Evolutionary conservation across 768 basidiomycete genomes (phyloP), one percentile per base, ranked within the genome.

Genomic region (Antrodiella citrinella): DNA sequence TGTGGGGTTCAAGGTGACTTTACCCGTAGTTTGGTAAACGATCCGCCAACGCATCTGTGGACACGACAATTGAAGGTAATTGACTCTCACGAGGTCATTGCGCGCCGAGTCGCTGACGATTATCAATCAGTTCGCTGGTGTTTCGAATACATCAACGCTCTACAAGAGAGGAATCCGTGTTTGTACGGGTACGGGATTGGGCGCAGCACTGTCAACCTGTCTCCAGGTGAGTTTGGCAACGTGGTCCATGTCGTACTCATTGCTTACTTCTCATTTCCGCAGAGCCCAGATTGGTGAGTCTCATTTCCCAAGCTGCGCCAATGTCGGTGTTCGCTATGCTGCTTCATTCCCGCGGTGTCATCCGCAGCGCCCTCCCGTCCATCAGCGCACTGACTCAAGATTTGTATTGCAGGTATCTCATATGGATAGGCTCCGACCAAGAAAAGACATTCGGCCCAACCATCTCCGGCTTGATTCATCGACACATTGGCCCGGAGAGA

Each of bases 1-100:
- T 70, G 69, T 46, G 72, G 72, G 42, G 71, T 73, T n/a, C 69
- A 72, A 57, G 72, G 72, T 26, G 72, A 73, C 50, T 73, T 73
- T 56, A 73, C 72, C 4, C 61, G 65, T 26, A 61, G 69, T 18
- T 62, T 73, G 24, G 70, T 73, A 48, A 64, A 70, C 44, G 59
- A 71, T 43, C 70, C 69, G 30, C 72, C 72, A 12, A 67, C 55
- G 13, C 59, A 63, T 38, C 47, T 73, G 24, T 73, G 72, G 72
- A 73, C 72, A 3, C 66, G 72, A n/a, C 61, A 72, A 51, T 54
- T 73, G 35, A 73, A 72, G 63, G 69, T 67, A n/a, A 20, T 5
- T 7, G 12, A 2, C 25, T 13, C 39, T 24, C n/a, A 21, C 15
- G 19, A 26, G 19, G 20, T 21, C 23, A 18, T 9, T 9, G 18